Percentiles rank a stretch among this genome's conserved stretches.
Conservation (phyloP, 2,329 filamentous ascomycete species). For the Alternaria sp. region DNA sequence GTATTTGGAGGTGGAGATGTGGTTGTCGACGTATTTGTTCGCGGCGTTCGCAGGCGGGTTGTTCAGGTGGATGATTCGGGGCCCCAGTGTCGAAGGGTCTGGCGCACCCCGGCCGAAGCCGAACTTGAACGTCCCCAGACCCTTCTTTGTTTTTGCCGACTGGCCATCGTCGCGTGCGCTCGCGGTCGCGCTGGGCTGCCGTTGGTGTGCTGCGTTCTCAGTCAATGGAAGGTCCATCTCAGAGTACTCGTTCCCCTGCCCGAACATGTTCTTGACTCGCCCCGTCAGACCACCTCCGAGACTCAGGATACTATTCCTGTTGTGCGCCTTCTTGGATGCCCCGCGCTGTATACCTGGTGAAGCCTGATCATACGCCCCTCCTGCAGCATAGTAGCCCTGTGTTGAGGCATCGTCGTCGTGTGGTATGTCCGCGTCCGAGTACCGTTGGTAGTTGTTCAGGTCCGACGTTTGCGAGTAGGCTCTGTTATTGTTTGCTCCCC, state of each 20-base stretch:
- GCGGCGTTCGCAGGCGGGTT: constrained; percentile 89
- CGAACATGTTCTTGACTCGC: constrained; percentile 86
- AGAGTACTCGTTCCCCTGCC: constrained; percentile 85
- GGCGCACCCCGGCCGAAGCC: constrained; percentile 83
- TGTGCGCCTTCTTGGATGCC: constrained; percentile 64
- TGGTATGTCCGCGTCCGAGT: constrained; percentile 87
- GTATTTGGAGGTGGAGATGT: constrained; percentile 98
- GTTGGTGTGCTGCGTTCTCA: constrained; percentile 66
- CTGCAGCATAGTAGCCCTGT: constrained; percentile 78
- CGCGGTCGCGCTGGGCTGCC: constrained; percentile 48
- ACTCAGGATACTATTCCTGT: constrained; percentile 86
- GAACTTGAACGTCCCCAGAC: constrained; percentile 79
- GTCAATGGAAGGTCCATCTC: constrained; percentile 98
- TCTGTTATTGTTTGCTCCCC: constrained; percentile 43
- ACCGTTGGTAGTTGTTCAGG: constrained; percentile 86
- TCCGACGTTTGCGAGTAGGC: constrained; percentile 79
- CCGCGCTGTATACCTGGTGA: constrained; percentile 55
- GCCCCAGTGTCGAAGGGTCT: constrained; percentile 89
- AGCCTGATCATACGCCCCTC: constrained; percentile 64
- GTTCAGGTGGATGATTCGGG: constrained; percentile 92
- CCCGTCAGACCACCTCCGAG: constrained; percentile 88
- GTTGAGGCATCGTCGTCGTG: constrained; percentile 76
- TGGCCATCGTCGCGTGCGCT: constrained; percentile 48
- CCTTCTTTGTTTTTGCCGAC: constrained; percentile 49
- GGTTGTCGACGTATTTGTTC: constrained; percentile 94